These are phyloP conservation scores for Xylaria sp. DNA, from an alignment of 2,329 filamentous ascomycete genomes.

Conservation along the genomic window DNA sequence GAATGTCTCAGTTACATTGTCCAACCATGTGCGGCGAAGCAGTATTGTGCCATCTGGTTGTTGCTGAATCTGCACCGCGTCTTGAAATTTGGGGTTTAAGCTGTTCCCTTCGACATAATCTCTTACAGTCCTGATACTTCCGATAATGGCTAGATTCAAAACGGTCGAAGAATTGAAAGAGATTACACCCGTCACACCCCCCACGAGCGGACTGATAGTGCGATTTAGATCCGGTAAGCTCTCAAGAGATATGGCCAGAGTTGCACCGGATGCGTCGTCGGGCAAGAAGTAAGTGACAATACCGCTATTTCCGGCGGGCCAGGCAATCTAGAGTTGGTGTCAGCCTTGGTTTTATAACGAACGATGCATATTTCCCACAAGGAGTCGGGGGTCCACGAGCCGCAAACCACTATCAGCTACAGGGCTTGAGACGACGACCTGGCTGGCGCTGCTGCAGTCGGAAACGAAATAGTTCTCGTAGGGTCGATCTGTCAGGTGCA, in stretches of 20 bases:
- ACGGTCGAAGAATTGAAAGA: conserved; percentile 67
- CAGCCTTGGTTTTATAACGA: not conserved
- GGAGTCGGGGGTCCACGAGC: conserved; percentile 66
- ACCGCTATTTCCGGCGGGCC: conserved; percentile 73
- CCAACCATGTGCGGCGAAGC: conserved; percentile 67
- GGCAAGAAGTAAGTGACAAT: conserved; percentile 66
- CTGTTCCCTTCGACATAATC: conserved; percentile 70
- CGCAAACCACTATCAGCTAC: conserved; percentile 61
- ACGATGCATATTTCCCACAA: conserved; percentile 43
- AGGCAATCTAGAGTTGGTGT: conserved; percentile 54
- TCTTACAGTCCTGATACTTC: conserved; percentile 70
- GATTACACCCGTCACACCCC: conserved; percentile 64
- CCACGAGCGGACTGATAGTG: conserved; percentile 58
- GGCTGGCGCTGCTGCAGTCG: conserved; percentile 67
- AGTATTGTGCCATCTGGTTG: conserved; percentile 56
- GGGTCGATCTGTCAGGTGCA: conserved; percentile 62
- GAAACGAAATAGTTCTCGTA: conserved; percentile 74
- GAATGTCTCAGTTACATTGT: conserved; percentile 67
- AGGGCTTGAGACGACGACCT: conserved; percentile 70
- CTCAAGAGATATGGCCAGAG: conserved; percentile 61
- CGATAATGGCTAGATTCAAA: conserved; percentile 66
- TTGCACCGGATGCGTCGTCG: conserved; percentile 62
- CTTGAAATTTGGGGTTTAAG: conserved; percentile 63
- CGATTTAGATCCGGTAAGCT: conserved; percentile 58
- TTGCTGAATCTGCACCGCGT: conserved; percentile 57